Conservation (phyloP, 208 protist species). For the Trypanosoma grayi region DNA sequence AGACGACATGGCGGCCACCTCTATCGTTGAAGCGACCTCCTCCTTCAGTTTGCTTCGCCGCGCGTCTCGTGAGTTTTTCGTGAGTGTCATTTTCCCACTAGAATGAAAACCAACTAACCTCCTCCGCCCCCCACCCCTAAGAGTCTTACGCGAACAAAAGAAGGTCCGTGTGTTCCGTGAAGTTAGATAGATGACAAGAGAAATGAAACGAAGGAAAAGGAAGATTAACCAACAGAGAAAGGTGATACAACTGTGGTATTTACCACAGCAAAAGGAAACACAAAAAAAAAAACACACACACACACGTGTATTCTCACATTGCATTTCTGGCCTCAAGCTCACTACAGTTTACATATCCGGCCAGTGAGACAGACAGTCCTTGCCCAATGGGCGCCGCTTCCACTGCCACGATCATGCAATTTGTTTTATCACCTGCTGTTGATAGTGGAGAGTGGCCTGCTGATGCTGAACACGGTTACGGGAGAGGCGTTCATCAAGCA, state of each 20-base stretch:
- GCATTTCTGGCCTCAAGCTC: background rate
- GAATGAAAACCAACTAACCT: background rate
- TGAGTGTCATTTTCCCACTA: no score
- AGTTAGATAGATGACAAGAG: background rate
- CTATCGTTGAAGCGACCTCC: background rate
- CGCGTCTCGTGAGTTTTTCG: background rate
- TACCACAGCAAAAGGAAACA: background rate
- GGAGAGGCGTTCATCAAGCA: slow-evolving; percentile 70
- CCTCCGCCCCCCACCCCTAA: background rate
- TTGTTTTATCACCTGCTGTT: slow-evolving; percentile 7
- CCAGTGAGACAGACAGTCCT: background rate
- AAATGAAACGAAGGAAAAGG: background rate
- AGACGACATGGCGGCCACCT: no score
- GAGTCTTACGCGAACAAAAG: background rate
- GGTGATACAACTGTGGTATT: no score
- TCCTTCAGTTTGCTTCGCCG: background rate
- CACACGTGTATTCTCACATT: background rate
- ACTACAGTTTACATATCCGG: slow-evolving; percentile 5
- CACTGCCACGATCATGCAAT: background rate
- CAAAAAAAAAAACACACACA: background rate
- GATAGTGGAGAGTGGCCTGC: slow-evolving; percentile 3
- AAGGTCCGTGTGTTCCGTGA: background rate
- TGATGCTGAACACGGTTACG: slow-evolving; percentile 50
- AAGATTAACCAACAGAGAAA: no score
- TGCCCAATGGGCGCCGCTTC: background rate